Conservation (phyloP, 2,329 filamentous ascomycete genomes). For the Fusarium sp. region DNA sequence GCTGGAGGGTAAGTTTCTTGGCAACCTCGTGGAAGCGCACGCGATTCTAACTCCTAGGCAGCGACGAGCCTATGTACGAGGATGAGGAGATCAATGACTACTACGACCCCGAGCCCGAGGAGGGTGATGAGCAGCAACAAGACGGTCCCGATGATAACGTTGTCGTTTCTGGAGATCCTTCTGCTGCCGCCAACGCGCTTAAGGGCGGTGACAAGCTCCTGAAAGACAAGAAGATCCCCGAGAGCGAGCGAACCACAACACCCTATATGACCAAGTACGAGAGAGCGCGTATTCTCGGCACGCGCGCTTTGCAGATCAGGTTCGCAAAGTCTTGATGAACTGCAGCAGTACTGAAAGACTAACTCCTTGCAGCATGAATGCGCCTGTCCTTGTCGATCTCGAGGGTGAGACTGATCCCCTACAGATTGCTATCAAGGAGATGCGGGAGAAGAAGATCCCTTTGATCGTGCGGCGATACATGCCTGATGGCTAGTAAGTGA, state of each 20-base stretch:
- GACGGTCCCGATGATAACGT: conserved; percentile 69
- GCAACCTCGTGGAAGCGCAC: conserved; percentile 3
- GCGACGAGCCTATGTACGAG: conserved; percentile 78
- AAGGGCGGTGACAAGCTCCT: conserved; percentile 66
- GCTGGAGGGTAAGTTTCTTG: conserved; percentile 64
- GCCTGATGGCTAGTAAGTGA: conserved; percentile 90
- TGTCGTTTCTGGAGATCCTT: conserved; percentile 70
- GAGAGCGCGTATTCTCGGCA: conserved; percentile 90
- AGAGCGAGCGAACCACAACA: conserved; percentile 88
- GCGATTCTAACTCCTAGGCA: conserved; percentile 51
- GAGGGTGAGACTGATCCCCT: conserved; percentile 98
- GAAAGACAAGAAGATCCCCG: conserved; percentile 89
- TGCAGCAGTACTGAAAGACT: conserved; percentile 9
- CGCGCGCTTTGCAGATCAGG: conserved; percentile 95
- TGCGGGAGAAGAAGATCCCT: conserved; percentile 98
- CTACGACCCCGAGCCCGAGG: conserved; percentile 66
- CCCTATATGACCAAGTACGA: conserved; percentile 99
- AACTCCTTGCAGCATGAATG: conserved; percentile 82
- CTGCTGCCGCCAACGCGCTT: conserved; percentile 65
- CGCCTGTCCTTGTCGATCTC: conserved; percentile 93
- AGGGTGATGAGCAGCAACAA: conserved; percentile 62
- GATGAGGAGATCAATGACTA: conserved; percentile 73
- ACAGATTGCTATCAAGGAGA: conserved; percentile 96
- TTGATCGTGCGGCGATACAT: conserved; percentile 94
- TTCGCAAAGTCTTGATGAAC: conserved; percentile 54